Evolutionary conservation across 768 basidiomycete genomes (phyloP), one percentile per base, ranked within the genome.

Genomic region (Agrocybe chaxingu): DNA sequence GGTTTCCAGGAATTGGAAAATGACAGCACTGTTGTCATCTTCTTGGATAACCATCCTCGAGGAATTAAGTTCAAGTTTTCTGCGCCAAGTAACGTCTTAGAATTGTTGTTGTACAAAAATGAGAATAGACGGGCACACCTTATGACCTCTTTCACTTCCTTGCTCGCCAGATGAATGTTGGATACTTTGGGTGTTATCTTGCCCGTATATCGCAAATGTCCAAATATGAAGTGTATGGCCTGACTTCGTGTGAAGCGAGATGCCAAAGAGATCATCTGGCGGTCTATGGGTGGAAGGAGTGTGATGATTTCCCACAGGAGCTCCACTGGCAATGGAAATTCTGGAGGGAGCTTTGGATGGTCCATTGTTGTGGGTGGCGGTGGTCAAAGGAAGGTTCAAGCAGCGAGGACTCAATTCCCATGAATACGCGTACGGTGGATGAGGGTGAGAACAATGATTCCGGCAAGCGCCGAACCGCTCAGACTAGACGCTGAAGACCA

Each of bases 241-340:
- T 51, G 34, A 13, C 33, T 43, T 19, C 50, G 44, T 7, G 39
- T 32, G 7, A 49, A 29, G 11, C 32, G 54, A 29, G 54, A 55
- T 9, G 40, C 9, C 8, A 55, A 36, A 42, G 44, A 55, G 10
- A 45, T 32, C 8, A 40, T 42, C 36, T 16, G 32, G 50, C 40
- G 55, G 47, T 53, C 52, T 24, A 6, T 7, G 18, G 34, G 16
- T 29, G 44, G 48, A 37, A 53, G 39, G 24, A 24, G 10, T 43
- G n/a, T 13, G 31, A 57, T 11, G 24, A 57, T 57, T 13, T 53
- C 45, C 24, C 24, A 18, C 13, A 53, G 31, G 48, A 56, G 47
- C 46, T 54, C 56, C 9, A 16, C 42, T 12, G 49, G 49, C 2
- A 50, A 12, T 0, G 48, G 36, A 34, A 30, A 44, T 12, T 53